These are phyloP conservation scores for Triticum dicoccoides DNA, from an alignment of 176 grass and related monocot species.

Conservation along the genomic window DNA sequence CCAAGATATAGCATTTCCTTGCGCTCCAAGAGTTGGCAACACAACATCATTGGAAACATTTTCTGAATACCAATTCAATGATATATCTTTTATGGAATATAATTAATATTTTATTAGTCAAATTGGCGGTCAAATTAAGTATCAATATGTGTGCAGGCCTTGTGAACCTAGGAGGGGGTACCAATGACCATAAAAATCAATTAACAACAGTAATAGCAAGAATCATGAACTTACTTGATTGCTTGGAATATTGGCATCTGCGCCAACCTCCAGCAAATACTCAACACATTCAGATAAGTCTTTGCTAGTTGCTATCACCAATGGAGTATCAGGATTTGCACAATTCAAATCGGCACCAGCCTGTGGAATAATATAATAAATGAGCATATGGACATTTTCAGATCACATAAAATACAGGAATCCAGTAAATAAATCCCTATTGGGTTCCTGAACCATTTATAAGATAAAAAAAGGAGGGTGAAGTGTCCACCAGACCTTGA, in stretches of 20 bases:
- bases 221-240: slow-evolving; percentile 6
- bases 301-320: slow-evolving; percentile 30
- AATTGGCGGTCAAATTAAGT: too few species aligned
- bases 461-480: not conserved
- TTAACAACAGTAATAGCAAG: not conserved
- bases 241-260: slow-evolving; percentile 34
- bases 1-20: not conserved
- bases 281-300: slow-evolving; percentile 26
- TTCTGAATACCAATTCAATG: not conserved
- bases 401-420: not conserved
- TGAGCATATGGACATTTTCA: not conserved
- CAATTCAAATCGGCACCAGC: slow-evolving; percentile 41
- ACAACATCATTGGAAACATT: not conserved
- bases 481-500: slow-evolving; percentile 6
- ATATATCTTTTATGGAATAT: not conserved
- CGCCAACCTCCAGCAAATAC: slow-evolving; percentile 28
- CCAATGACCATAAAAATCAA: not conserved
- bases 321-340: slow-evolving; percentile 30
- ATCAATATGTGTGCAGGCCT: not conserved
- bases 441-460: not conserved
- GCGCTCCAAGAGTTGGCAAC: not conserved
- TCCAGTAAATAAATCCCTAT: not conserved
- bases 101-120: not conserved
- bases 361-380: not conserved
- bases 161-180: not conserved